Conservation (phyloP, 805 yeast species). For the Candida fluviatilis region DNA sequence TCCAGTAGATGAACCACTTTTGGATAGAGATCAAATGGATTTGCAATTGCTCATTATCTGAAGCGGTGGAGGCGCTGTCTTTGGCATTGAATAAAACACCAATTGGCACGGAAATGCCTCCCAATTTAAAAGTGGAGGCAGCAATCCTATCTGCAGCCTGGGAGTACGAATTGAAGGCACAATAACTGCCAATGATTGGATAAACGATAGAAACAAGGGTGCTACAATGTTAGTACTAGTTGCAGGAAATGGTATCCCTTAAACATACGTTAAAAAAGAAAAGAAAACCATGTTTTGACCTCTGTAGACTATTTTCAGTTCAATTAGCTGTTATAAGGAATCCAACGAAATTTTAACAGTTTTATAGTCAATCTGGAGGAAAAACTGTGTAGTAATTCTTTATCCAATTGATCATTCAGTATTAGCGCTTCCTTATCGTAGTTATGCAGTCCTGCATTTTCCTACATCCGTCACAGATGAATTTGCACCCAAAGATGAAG, state of each 20-base stretch:
- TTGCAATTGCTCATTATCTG: slow-evolving; percentile 15
- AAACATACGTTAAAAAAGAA: slow-evolving; percentile 16
- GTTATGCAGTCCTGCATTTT: too few relatives aligned
- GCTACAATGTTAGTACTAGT: slow-evolving; percentile 13
- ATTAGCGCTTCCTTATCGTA: too few relatives aligned
- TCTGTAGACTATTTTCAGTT: not conserved
- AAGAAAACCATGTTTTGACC: slow-evolving; percentile 12
- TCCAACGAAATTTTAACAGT: too few relatives aligned
- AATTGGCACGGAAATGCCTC: slow-evolving; percentile 38
- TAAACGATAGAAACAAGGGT: slow-evolving; percentile 43
- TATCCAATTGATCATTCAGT: too few relatives aligned
- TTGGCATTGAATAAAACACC: slow-evolving; percentile 9
- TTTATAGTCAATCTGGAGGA: too few relatives aligned
- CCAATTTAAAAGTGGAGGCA: slow-evolving; percentile 28
- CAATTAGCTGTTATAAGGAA: too few relatives aligned
- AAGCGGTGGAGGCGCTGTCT: slow-evolving; percentile 1
- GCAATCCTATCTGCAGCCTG: slow-evolving; percentile 23
- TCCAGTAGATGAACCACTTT: slow-evolving; percentile 58
- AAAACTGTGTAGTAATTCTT: too few relatives aligned
- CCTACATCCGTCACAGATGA: too few relatives aligned
- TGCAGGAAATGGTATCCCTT: too few relatives aligned
- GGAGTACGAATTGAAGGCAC: slow-evolving; percentile 46
- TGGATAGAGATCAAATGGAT: slow-evolving; percentile 24
- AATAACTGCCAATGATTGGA: slow-evolving; percentile 60
- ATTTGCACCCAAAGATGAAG: too few relatives aligned